phyloP scores from a whole-genome alignment of 208 protist genomes.

The Phytomonas francai region DNA sequence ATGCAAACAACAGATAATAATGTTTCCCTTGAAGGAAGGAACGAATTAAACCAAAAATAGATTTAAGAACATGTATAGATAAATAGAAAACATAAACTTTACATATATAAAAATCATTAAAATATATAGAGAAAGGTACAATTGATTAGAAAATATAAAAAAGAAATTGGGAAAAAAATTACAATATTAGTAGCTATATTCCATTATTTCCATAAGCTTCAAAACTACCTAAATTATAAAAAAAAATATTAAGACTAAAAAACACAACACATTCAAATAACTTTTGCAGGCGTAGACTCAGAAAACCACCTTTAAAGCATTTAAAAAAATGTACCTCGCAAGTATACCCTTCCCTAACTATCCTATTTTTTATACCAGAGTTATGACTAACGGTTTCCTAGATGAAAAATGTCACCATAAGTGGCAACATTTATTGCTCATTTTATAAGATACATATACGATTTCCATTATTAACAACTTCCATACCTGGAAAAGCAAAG shows the following conservation, averaged over 20 bases:
- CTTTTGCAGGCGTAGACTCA: neutral
- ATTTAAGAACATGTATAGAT: neutral
- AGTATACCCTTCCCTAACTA: neutral
- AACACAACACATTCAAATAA: neutral
- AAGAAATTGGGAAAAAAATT: slow-evolving; percentile 4
- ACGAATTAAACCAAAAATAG: neutral
- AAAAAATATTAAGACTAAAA: neutral
- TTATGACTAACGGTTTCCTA: neutral
- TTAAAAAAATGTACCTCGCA: neutral
- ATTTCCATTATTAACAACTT: neutral
- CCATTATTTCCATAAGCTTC: neutral
- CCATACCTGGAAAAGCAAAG: neutral
- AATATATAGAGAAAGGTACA: slow-evolving; percentile 3
- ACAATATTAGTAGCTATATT: neutral
- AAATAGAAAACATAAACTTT: neutral
- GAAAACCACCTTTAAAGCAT: neutral
- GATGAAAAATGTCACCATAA: neutral
- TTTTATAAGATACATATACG: neutral
- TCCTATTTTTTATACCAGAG: neutral
- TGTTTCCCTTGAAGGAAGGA: neutral
- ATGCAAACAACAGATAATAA: too few relatives aligned
- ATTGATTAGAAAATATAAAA: slow-evolving; percentile 1
- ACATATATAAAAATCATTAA: slow-evolving; percentile 7
- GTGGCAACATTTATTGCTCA: neutral
- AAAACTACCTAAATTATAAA: neutral